These are phyloP conservation scores for Geotrichum phurueaensis DNA, from an alignment of 1,139 yeast genomes.

Conservation along the genomic window DNA sequence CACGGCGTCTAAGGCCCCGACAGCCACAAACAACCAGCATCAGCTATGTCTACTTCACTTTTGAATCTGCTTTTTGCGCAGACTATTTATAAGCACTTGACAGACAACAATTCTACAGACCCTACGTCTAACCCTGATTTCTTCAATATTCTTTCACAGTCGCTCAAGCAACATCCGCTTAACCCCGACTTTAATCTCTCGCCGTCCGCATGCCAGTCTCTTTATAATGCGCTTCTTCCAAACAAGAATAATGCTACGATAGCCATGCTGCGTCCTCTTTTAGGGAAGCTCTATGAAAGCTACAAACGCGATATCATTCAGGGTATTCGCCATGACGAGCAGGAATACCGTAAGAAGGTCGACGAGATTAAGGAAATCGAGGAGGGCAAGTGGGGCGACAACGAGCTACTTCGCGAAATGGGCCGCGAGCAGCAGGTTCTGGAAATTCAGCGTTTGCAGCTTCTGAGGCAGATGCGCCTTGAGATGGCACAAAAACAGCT, in stretches of 20 bases:
- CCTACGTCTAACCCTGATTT: slow-evolving; percentile 16
- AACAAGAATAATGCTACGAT: slow-evolving; percentile 26
- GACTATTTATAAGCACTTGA: slow-evolving; percentile 30
- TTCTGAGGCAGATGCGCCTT: slow-evolving; percentile 1
- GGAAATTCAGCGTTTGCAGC: not conserved
- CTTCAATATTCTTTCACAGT: slow-evolving; percentile 26
- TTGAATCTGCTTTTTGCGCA: slow-evolving; percentile 32
- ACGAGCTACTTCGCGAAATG: slow-evolving; percentile 26
- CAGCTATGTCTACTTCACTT: slow-evolving; percentile 29
- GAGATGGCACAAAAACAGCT: slow-evolving; percentile 14
- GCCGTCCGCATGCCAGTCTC: slow-evolving; percentile 29
- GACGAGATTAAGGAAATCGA: slow-evolving; percentile 36
- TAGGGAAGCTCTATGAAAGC: slow-evolving; percentile 30
- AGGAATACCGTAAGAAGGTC: slow-evolving; percentile 28
- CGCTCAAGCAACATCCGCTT: slow-evolving; percentile 28
- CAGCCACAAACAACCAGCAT: not conserved
- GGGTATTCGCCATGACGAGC: slow-evolving; percentile 35
- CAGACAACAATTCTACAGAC: slow-evolving; percentile 23
- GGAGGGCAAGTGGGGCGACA: slow-evolving; percentile 34
- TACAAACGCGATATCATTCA: slow-evolving; percentile 27
- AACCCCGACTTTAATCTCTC: slow-evolving; percentile 27
- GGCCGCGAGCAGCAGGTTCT: slow-evolving; percentile 11
- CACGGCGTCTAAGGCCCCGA: not conserved
- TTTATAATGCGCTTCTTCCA: slow-evolving; percentile 28
- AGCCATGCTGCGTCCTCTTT: slow-evolving; percentile 27